A percentile compares a stretch with the other conserved stretches of the same genome.
phyloP scores from a whole-genome alignment of 1,284 basidiomycete genomes.

The Moesziomyces sp. region DNA sequence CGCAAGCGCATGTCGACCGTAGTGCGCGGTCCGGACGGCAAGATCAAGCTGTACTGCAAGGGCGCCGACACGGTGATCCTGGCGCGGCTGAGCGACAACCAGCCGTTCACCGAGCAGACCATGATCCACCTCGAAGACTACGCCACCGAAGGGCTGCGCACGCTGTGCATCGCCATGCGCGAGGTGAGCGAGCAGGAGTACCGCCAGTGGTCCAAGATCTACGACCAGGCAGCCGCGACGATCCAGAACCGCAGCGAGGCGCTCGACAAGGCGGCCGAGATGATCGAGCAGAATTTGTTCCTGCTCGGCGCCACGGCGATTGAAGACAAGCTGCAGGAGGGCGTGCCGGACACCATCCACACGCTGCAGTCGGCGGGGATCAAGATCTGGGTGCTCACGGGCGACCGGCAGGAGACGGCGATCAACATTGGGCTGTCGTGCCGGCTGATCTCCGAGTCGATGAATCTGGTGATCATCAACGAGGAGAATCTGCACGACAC shows the following conservation, averaged over 20 bases:
- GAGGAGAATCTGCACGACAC: slow-evolving; percentile 87
- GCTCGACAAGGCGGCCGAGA: slow-evolving; percentile 90
- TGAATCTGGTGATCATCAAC: slow-evolving; percentile 94
- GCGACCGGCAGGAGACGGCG: slow-evolving; percentile 97
- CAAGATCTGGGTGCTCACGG: slow-evolving; percentile 98
- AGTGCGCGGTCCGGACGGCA: slow-evolving; percentile 85
- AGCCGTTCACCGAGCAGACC: slow-evolving; percentile 87
- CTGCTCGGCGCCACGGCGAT: slow-evolving; percentile 96
- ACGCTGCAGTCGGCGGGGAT: slow-evolving; percentile 97
- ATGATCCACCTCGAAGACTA: slow-evolving; percentile 81
- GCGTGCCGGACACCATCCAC: slow-evolving; percentile 97
- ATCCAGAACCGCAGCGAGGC: slow-evolving; percentile 93
- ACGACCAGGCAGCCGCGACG: slow-evolving; percentile 89
- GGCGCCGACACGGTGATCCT: slow-evolving; percentile 93
- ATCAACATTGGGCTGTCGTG: slow-evolving; percentile 99
- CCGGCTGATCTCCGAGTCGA: slow-evolving; percentile 94
- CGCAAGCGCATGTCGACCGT: slow-evolving; percentile 98
- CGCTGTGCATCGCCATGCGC: slow-evolving; percentile 93
- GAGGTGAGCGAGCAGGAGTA: slow-evolving; percentile 93
- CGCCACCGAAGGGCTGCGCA: slow-evolving; percentile 94
- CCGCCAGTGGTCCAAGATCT: slow-evolving; percentile 84
- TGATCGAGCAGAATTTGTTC: slow-evolving; percentile 93
- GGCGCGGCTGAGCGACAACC: slow-evolving; percentile 68
- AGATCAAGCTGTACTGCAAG: slow-evolving; percentile 94
- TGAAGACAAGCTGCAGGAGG: slow-evolving; percentile 98